Percentiles rank a stretch among this genome's conserved stretches.
phyloP scores from a whole-genome alignment of 495 filamentous ascomycete genomes.

The Penicillium canescens region DNA sequence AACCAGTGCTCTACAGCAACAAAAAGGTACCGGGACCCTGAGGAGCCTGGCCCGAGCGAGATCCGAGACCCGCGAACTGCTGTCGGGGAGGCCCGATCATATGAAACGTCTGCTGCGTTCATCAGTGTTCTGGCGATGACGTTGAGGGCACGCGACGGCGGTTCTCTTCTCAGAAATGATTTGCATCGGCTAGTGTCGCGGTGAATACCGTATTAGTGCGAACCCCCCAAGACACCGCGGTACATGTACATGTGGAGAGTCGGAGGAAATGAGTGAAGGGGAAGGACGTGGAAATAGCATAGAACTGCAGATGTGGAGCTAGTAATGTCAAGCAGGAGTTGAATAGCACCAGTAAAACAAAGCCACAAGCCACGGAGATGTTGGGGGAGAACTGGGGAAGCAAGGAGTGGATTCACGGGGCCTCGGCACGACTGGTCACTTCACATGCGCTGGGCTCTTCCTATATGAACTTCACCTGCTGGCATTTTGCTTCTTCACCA shows the following conservation, averaged over 20 bases:
- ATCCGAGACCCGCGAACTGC: slow-evolving; percentile 31
- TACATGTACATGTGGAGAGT: slow-evolving; percentile 14
- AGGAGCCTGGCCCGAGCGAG: slow-evolving; percentile 24
- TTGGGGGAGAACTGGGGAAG: not conserved
- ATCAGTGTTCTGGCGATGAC: slow-evolving; percentile 41
- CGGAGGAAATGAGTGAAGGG: not conserved
- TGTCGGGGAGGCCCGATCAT: slow-evolving; percentile 41
- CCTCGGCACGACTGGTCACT: slow-evolving; percentile 18
- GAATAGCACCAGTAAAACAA: too few relatives aligned
- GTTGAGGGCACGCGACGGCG: not conserved
- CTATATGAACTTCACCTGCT: slow-evolving; percentile 6
- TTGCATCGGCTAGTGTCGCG: slow-evolving; percentile 14
- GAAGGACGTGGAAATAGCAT: not conserved
- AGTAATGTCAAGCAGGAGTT: not conserved
- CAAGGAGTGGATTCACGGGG: slow-evolving; percentile 4
- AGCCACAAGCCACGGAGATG: too few relatives aligned
- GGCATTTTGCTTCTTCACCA: not conserved
- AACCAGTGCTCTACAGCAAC: slow-evolving; percentile 13
- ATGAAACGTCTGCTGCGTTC: slow-evolving; percentile 40
- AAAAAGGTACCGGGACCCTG: slow-evolving; percentile 13
- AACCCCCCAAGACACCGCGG: slow-evolving; percentile 3
- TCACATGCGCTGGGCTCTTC: slow-evolving; percentile 21
- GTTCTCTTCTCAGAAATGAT: slow-evolving; percentile 12
- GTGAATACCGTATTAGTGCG: slow-evolving; percentile 26
- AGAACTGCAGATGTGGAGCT: not conserved